Evolutionary conservation across 2,329 filamentous ascomycete genomes (phyloP).

Genomic region (Elsinoe batatas): DNA sequence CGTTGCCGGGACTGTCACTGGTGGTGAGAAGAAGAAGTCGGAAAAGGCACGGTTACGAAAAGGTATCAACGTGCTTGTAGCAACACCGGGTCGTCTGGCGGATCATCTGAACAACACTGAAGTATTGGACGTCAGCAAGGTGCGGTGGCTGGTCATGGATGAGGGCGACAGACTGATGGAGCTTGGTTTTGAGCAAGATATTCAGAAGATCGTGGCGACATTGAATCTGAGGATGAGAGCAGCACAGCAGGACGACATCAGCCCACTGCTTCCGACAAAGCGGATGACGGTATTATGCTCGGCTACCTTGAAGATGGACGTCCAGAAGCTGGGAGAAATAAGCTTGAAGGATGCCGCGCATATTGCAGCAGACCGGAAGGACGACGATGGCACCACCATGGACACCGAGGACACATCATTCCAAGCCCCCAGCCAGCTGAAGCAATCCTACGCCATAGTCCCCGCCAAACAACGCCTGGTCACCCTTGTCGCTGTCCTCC

Average conservation of each 20-base stretch:
- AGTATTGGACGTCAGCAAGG: constrained; percentile 75
- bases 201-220: constrained; percentile 74
- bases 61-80: constrained; percentile 89
- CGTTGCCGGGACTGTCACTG: constrained; percentile 75
- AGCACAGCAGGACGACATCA: constrained; percentile 48
- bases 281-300: constrained; percentile 87
- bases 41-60: constrained; percentile 93
- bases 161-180: constrained; percentile 99
- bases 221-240: constrained; percentile 59
- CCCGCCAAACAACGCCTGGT: constrained; percentile 87
- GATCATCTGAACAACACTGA: constrained; percentile 93
- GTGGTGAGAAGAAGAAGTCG: constrained; percentile 63
- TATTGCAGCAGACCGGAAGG: constrained; percentile 54
- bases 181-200: constrained; percentile 88
- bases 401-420: constrained; percentile 49
- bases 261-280: constrained; percentile 57
- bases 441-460: constrained; percentile 80
- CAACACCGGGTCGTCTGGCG: constrained; percentile 80
- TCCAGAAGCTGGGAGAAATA: constrained; percentile 87
- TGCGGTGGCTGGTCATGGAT: constrained; percentile 88
- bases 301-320: constrained; percentile 95
- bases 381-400: constrained; percentile 36
- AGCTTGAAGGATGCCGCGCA: constrained; percentile 88
- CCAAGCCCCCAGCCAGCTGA: constrained; percentile 81
- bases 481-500: constrained; percentile 72